These are phyloP conservation scores for Trichophyton equinum DNA, from an alignment of 2,329 filamentous ascomycete species.

Conservation along the genomic window DNA sequence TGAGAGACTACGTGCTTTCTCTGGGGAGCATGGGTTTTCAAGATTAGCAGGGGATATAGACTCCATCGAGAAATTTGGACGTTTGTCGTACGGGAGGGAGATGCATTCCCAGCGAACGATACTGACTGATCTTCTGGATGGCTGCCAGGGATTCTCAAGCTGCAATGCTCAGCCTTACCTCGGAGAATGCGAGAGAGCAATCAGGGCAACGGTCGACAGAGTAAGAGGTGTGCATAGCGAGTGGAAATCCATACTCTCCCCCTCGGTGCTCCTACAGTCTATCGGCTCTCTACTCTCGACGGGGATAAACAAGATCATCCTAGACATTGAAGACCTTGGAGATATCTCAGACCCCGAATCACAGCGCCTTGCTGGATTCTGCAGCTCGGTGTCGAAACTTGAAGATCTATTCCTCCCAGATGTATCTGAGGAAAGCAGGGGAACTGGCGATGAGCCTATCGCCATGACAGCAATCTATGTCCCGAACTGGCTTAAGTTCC, in stretches of 20 bases:
- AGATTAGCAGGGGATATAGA: slow-evolving; percentile 44
- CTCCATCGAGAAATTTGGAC: slow-evolving; percentile 46
- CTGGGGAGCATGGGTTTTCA: slow-evolving; percentile 35
- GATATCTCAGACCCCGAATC: slow-evolving; percentile 54
- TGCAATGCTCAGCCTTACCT: slow-evolving; percentile 49
- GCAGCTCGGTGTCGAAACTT: slow-evolving; percentile 43
- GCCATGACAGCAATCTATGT: slow-evolving; percentile 51
- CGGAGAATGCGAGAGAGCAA: slow-evolving; percentile 47
- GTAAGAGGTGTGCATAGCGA: slow-evolving; percentile 44
- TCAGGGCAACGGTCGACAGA: slow-evolving; percentile 45
- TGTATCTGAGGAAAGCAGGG: slow-evolving; percentile 20
- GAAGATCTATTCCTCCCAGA: slow-evolving; percentile 45
- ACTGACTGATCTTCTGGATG: slow-evolving; percentile 49
- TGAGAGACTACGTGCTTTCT: slow-evolving; percentile 39
- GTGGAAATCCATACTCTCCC: slow-evolving; percentile 47
- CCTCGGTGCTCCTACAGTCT: slow-evolving; percentile 49
- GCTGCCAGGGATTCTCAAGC: slow-evolving; percentile 48
- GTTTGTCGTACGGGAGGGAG: slow-evolving; percentile 49
- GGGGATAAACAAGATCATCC: slow-evolving; percentile 46
- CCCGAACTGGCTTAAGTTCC: slow-evolving; percentile 52
- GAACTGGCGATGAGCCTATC: slow-evolving; percentile 19
- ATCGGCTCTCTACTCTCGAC: slow-evolving; percentile 47
- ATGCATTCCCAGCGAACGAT: slow-evolving; percentile 55
- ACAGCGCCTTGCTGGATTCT: slow-evolving; percentile 45
- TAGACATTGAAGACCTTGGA: slow-evolving; percentile 49